Base-by-base conservation (phyloP, 2,329 filamentous ascomycete species). In the Phialophora verrucosa region DNA sequence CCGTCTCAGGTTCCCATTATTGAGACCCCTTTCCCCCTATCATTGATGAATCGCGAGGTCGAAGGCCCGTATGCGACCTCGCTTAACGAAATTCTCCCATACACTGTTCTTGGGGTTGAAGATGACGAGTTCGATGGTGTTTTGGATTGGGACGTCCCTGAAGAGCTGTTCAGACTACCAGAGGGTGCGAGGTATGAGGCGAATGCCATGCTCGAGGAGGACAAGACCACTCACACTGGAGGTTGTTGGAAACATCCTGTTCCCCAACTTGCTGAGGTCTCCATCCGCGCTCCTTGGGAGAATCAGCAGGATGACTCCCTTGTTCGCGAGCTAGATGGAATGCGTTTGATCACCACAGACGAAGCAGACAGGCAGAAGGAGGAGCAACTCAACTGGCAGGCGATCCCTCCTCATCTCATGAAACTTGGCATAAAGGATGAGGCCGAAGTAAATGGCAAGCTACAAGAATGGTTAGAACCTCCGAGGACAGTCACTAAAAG, bases 401-500 rank as follows among this genome's bases (percentile, higher is more conserved):
- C 60, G 12, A 56, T 70, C 47, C 54, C 59, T 10, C 10, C n/a
- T 25, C 11, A 14, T 1, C 32, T 44, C 20, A 55, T 53, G 29
- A 54, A 51, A n/a, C 12, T 57, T 17, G 29, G 53, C 14, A 8
- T 66, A 3, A 32, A 29, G 17, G 66, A 70, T 47, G 29, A 23
- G 25, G 59, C 68, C 35, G 58, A 63, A 25, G 61, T 58, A 20
- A 32, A 56, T 35, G 35, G 42, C 42, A 42, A 20, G 4, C n/a
- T 53, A 65, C 6, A 44, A 25, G 29, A 59, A 25, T 32, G 62
- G 17, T 27, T 58, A 32, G 6, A 38, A 6, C 29, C 53, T 7
- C 60, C 65, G 17, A 29, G 55, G 29, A 29, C 29, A 7, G 32
- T 71, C 20, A 59, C 63, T n/a, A 60, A 27, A 57, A 73, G 72